Evolutionary conservation across 352 stramenopile genomes (phyloP), one percentile per base, ranked within the genome.

Genomic region (Chrysophaeum taylorii): DNA sequence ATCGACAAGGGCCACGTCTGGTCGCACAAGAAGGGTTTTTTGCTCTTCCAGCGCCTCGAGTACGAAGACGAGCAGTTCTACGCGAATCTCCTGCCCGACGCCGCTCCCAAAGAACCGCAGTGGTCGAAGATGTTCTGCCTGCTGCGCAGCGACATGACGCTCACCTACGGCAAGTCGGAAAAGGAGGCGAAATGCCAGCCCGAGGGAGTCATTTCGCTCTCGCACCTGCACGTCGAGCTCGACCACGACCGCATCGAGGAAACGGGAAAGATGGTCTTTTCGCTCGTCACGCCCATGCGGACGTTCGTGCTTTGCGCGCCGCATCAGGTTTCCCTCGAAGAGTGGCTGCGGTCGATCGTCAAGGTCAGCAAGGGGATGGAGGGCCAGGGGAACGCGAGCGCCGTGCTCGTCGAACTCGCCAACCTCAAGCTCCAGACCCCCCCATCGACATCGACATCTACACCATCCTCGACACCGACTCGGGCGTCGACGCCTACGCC

Each of bases 21-120:
- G 52, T 39, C 52, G 52, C 2, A 25, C 9, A 63, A 63, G 52
- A 63, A 63, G 52, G 52, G 52, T 12, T 63, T 41, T 31, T 31
- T 63, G 9, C 27, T 41, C 12, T 39, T 63, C 29, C 52, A 38
- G 25, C 52, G 52, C 50, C 50, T 31, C 48, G 48, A 60, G 48
- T 60, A 60, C 48, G 48, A 60, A 25, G 48, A 60, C 48, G 48
- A 60, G 48, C 48, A 60, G 48, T 60, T 60, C 48, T 60, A 60
- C 48, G 52, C 27, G 27, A 23, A 63, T 15, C 25, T 35, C 27
- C 52, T 38, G 9, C 5, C 5, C 27, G 52, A 63, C 12, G 25
- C 7, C 7, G 25, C 7, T 7, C 25, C 52, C 27, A 4, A 12
- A 9, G 48, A 60, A 21, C 5, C 52, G 9, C 29, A n/a, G 5